These are phyloP conservation scores for Geotrichum fermentans DNA, from an alignment of 1,139 yeast genomes.

Conservation along the genomic window DNA sequence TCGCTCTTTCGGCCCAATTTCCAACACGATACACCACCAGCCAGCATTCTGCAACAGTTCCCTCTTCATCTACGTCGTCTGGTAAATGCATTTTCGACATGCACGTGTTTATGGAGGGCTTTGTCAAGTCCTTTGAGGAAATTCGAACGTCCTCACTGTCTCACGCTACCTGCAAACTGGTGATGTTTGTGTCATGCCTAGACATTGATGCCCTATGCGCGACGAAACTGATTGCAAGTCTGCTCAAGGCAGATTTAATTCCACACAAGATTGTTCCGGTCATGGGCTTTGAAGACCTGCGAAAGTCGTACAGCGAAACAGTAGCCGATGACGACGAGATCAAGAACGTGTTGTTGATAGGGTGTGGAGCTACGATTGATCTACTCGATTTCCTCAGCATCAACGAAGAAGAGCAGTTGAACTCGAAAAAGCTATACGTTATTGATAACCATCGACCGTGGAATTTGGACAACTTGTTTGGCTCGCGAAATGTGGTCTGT, in stretches of 20 bases:
- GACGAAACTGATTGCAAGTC: conserved; percentile 63
- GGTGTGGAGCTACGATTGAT: conserved; percentile 96
- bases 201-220: conserved; percentile 92
- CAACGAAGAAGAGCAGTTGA: conserved; percentile 42
- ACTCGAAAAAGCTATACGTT: conserved; percentile 54
- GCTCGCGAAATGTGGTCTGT: conserved; percentile 73
- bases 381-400: conserved; percentile 72
- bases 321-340: conserved; percentile 55
- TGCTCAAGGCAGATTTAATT: conserved; percentile 74
- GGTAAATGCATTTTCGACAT: conserved; percentile 22
- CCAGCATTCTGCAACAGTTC: not conserved
- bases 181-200: conserved; percentile 83
- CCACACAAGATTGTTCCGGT: conserved; percentile 89
- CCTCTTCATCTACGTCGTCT: not conserved
- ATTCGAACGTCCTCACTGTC: conserved; percentile 45
- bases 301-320: conserved; percentile 54
- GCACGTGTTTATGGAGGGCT: conserved; percentile 34
- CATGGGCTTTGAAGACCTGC: conserved; percentile 84
- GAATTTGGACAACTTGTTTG: conserved; percentile 90
- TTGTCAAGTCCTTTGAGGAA: conserved; percentile 31
- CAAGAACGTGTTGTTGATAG: conserved; percentile 71
- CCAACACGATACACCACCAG: not conserved
- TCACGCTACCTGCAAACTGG: conserved; percentile 85
- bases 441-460: conserved; percentile 94
- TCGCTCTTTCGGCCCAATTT: not conserved